These are phyloP conservation scores for Solanum microdontum DNA, from an alignment of 257 asterid genomes.

Conservation along the genomic window DNA sequence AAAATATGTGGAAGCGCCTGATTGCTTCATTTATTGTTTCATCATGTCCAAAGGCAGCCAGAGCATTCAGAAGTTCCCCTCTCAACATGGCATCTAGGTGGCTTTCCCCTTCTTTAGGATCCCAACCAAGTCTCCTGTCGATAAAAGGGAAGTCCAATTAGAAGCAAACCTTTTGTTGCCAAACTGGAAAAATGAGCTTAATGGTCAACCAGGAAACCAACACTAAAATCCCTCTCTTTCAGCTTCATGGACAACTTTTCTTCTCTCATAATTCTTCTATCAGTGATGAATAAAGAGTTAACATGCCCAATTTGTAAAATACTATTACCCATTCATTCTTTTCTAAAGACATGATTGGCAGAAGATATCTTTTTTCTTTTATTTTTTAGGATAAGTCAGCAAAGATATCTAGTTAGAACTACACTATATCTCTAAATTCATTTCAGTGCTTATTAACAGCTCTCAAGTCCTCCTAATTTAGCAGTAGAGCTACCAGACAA, in stretches of 20 bases:
- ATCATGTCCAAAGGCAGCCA: constrained; percentile 69
- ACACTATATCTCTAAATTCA: neutral
- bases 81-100: constrained; percentile 94
- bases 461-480: neutral
- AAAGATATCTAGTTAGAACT: neutral
- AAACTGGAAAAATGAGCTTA: neutral
- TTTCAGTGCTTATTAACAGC: neutral
- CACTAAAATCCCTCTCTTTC: neutral
- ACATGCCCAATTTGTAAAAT: neutral
- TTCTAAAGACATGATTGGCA: neutral
- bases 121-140: constrained; percentile 93
- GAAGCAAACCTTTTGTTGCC: neutral
- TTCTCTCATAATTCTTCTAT: neutral
- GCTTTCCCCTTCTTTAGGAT: constrained; percentile 84
- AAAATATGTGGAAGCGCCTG: constrained; percentile 54
- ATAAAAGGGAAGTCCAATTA: constrained; percentile 5
- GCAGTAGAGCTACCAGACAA: neutral
- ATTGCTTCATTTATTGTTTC: constrained; percentile 58
- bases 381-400: neutral
- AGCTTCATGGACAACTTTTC: neutral
- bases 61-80: constrained; percentile 68
- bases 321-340: neutral
- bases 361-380: neutral
- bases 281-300: neutral
- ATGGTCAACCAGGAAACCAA: neutral